A percentile compares a stretch with the other conserved stretches of the same genome.
Evolutionary conservation across 805 yeast genomes (phyloP).

Genomic region (Hyphopichia homilentoma): DNA sequence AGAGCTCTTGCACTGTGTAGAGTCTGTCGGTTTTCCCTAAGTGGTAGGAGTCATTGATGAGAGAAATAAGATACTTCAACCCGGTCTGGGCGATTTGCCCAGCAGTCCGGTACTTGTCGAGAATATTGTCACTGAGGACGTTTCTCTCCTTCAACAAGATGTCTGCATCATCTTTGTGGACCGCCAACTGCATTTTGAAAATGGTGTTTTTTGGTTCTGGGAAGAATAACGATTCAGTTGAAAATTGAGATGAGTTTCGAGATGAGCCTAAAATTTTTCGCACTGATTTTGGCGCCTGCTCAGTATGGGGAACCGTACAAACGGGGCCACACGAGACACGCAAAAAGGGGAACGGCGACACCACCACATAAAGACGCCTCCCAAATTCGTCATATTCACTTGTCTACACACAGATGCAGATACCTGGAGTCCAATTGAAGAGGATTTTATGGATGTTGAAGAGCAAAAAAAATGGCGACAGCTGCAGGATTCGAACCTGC

Average conservation of each 20-base stretch:
- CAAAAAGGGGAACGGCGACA: too few relatives aligned
- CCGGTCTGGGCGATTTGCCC: conserved; percentile 88
- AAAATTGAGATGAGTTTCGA: conserved; percentile 2
- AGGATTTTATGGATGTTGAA: too few relatives aligned
- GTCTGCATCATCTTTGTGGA: conserved; percentile 71
- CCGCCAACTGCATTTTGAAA: conserved; percentile 62
- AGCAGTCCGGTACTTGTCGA: conserved; percentile 83
- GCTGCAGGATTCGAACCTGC: conserved; percentile 62
- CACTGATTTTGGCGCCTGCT: too few relatives aligned
- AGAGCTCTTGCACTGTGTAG: conserved; percentile 63
- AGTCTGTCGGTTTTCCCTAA: conserved; percentile 42
- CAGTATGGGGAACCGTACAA: too few relatives aligned
- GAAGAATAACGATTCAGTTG: conserved; percentile 1
- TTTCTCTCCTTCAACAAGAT: conserved; percentile 70
- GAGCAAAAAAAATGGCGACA: conserved; percentile 35
- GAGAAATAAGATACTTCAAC: conserved; percentile 56
- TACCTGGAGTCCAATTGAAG: too few relatives aligned
- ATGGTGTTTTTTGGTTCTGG: not conserved
- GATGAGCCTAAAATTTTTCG: conserved; percentile 6
- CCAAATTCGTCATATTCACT: too few relatives aligned
- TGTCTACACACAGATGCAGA: too few relatives aligned
- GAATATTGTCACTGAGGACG: conserved; percentile 53
- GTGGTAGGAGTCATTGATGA: conserved; percentile 76
- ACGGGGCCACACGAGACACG: too few relatives aligned
- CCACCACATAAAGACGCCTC: too few relatives aligned